Evolutionary conservation across 163 green algal species (phyloP).

Genomic region (Chlamydomonas reinhardtii): DNA sequence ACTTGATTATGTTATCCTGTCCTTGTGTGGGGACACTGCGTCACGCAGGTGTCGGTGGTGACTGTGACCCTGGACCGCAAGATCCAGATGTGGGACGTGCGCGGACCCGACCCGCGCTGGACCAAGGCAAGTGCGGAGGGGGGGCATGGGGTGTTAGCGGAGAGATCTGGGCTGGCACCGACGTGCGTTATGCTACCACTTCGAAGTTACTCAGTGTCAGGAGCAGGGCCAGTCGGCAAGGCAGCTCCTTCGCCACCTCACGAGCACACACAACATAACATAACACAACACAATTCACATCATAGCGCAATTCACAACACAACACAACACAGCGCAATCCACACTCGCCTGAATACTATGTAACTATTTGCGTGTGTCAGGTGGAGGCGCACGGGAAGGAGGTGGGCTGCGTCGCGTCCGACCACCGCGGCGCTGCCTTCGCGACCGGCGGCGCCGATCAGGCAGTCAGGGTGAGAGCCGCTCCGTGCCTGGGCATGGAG

Average conservation of each 20-base stretch:
- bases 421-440: slow-evolving; percentile 10
- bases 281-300: too few species aligned
- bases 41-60: slow-evolving; percentile 56
- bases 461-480: slow-evolving; percentile 18
- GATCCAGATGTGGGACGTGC: slow-evolving; percentile 64
- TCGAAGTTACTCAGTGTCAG: too few species aligned
- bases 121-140: slow-evolving; percentile 36
- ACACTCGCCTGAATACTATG: too few species aligned
- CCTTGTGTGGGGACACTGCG: background rate
- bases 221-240: too few species aligned
- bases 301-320: too few species aligned
- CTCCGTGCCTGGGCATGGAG: too few species aligned
- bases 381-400: slow-evolving; percentile 42
- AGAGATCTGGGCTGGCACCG: too few species aligned
- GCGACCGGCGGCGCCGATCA: slow-evolving; percentile 31
- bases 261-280: too few species aligned
- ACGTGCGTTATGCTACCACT: too few species aligned
- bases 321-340: too few species aligned
- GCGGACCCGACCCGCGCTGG: slow-evolving; percentile 35
- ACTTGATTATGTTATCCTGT: background rate
- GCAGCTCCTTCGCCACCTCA: too few species aligned
- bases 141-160: background rate
- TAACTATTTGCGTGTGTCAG: too few species aligned
- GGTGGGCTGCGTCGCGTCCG: slow-evolving; percentile 14
- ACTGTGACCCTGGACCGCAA: slow-evolving; percentile 57